Percentiles rank a stretch among this genome's conserved stretches.
These are phyloP conservation scores for Eremomyces bilateralis DNA, from an alignment of 495 filamentous ascomycete genomes.

Conservation along the genomic window DNA sequence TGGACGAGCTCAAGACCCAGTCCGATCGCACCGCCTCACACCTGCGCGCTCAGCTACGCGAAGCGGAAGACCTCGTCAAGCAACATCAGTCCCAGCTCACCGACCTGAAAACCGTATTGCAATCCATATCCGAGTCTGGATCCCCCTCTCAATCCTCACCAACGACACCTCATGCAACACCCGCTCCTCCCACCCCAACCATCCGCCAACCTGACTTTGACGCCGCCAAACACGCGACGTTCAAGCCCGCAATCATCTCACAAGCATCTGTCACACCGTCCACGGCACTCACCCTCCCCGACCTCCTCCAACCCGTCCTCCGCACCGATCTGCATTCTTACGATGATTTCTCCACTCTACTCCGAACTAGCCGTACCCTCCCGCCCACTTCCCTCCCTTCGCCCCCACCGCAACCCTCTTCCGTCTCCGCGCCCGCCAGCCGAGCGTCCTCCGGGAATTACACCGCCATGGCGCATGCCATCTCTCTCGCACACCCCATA, in stretches of 20 bases:
- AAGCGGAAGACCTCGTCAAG: conserved; percentile 66
- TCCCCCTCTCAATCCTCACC: too few relatives aligned
- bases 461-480: conserved; percentile 24
- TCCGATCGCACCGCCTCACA: too few relatives aligned
- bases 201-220: too few relatives aligned
- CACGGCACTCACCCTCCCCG: conserved; percentile 57
- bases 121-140: conserved; percentile 63
- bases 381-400: conserved; percentile 2
- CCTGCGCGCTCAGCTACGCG: conserved; percentile 51
- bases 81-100: conserved; percentile 86
- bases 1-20: too few relatives aligned
- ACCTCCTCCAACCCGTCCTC: conserved; percentile 61
- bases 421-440: conserved; percentile 30
- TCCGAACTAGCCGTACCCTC: conserved; percentile 41
- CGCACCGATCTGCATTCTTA: conserved; percentile 63
- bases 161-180: too few relatives aligned
- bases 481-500: conserved; percentile 19
- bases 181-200: too few relatives aligned
- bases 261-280: too few relatives aligned
- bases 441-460: conserved; percentile 50
- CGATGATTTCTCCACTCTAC: conserved; percentile 63
- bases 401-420: too few relatives aligned
- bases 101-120: conserved; percentile 80
- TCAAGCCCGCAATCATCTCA: too few relatives aligned
- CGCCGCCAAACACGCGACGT: too few relatives aligned